Conservation (phyloP, 495 filamentous ascomycete genomes). For the Annulohypoxylon bovei region DNA sequence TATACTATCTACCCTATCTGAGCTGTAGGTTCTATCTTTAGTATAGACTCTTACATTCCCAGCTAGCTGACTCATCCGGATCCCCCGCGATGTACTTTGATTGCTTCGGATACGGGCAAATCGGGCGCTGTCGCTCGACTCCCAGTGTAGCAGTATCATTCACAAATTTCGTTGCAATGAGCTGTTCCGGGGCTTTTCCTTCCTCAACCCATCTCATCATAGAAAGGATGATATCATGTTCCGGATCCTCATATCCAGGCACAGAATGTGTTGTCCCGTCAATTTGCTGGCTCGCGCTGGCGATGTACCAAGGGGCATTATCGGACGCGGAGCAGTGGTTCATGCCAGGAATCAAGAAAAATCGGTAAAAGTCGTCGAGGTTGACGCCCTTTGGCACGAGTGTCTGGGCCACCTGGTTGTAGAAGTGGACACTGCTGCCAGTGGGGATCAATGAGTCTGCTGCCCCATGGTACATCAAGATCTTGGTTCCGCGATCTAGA, state of each 20-base stretch:
- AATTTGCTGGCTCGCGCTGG: slow-evolving; percentile 46
- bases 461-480: slow-evolving; percentile 65
- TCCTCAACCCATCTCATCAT: slow-evolving; percentile 60
- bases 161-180: slow-evolving; percentile 56
- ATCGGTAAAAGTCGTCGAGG: slow-evolving; percentile 51
- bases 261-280: slow-evolving; percentile 42
- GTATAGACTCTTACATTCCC: slow-evolving; percentile 36
- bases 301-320: slow-evolving; percentile 55
- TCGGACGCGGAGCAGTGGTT: slow-evolving; percentile 46
- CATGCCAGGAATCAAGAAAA: slow-evolving; percentile 61
- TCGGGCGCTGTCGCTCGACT: slow-evolving; percentile 53
- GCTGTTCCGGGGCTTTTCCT: slow-evolving; percentile 48
- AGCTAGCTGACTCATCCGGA: slow-evolving; percentile 20
- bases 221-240: slow-evolving; percentile 54
- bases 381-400: slow-evolving; percentile 41
- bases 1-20: not conserved
- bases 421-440: slow-evolving; percentile 54
- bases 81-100: slow-evolving; percentile 34
- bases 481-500: slow-evolving; percentile 59
- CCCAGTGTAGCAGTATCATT: slow-evolving; percentile 43
- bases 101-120: slow-evolving; percentile 57
- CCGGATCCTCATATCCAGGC: slow-evolving; percentile 51
- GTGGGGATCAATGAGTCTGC: slow-evolving; percentile 62
- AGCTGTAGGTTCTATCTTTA: not conserved
- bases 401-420: slow-evolving; percentile 45